Base-by-base conservation (phyloP, 805 yeast genomes). In the Zygosaccharomyces lentus region DNA sequence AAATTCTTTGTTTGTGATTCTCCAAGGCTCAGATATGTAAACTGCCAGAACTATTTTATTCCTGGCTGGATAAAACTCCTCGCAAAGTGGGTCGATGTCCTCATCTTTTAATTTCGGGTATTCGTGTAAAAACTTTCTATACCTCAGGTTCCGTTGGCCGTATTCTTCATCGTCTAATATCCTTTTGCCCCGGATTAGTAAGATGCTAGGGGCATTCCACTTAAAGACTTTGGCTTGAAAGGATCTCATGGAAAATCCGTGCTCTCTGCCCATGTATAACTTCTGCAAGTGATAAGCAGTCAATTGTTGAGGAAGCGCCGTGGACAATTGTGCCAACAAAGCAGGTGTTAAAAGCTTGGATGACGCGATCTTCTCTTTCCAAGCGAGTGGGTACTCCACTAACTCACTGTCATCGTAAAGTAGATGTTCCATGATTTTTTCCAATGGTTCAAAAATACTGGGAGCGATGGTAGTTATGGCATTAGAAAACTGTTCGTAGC, bases 221-320 rank as follows among this genome's bases (percentile, higher is more conserved):
- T 89, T 87, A 70, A 87, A 80, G 0, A 84, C 84, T 51, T 82
- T 87, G 46, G 83, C 76, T 65, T 90, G 96, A 47, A 91, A 75
- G 0, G 96, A 84, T 25, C 95, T 69, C 76, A 90, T 87, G 0
- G 96, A 87, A 61, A 86, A 91, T 1, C 98, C 98, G 41, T 56
- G 52, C 26, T 63, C 83, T 8, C 87, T 69, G 0, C 95, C 96
- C 7, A 75, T 71, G 56, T 82, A 90, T 9, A 90, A 72, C 54
- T 78, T 80, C 36, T 78, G 71, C 43, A 85, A 58, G 35, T 76
- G 73, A 3, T 76, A 67, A 17, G 68, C 69, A 0, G 78, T 66
- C 3, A 77, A 52, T 24, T 69, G 74, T 1, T 64, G 57, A 1
- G 70, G 69, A 40, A 75, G 54, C 16, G 68, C 55, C 0, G 73